Evolutionary conservation across 768 basidiomycete species (phyloP).

Genomic region (Holtermanniella nyarrowii): DNA sequence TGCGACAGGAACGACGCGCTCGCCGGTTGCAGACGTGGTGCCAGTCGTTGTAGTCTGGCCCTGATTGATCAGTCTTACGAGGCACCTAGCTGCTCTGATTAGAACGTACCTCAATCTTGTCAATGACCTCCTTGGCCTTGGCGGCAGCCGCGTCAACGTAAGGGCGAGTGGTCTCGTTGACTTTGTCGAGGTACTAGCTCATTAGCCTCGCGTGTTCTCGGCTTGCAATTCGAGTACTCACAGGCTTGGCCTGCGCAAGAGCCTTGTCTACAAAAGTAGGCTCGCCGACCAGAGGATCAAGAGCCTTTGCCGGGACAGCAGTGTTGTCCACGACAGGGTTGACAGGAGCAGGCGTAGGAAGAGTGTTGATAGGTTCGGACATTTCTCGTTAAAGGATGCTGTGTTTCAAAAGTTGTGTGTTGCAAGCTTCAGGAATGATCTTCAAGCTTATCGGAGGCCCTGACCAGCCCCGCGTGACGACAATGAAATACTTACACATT

Average conservation of each 20-base stretch:
- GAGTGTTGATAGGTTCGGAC: neutral
- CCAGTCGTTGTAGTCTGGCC: constrained; percentile 8
- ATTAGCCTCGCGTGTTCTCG: constrained; percentile 3
- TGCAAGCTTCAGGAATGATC: no score
- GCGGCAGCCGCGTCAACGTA: constrained; percentile 30
- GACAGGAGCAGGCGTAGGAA: constrained; percentile 11
- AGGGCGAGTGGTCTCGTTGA: constrained; percentile 31
- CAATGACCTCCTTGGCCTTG: constrained; percentile 32
- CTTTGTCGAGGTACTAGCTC: constrained; percentile 27
- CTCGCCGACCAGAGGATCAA: constrained; percentile 12
- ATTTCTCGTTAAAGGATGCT: neutral
- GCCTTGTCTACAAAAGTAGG: constrained; percentile 16
- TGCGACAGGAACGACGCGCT: constrained; percentile 3
- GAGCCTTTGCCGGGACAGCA: constrained; percentile 13
- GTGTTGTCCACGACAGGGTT: constrained; percentile 16
- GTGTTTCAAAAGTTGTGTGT: neutral
- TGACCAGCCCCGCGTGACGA: no score
- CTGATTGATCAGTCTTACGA: no score
- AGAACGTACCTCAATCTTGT: constrained; percentile 28
- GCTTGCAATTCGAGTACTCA: constrained; percentile 13
- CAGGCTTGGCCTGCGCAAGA: constrained; percentile 22
- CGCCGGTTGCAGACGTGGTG: constrained; percentile 8
- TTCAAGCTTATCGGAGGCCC: no score
- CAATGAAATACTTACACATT: no score
- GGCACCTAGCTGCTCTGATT: no score